phyloP scores from a whole-genome alignment of 129 eudicot species.

The Pulicaria dysenterica region DNA sequence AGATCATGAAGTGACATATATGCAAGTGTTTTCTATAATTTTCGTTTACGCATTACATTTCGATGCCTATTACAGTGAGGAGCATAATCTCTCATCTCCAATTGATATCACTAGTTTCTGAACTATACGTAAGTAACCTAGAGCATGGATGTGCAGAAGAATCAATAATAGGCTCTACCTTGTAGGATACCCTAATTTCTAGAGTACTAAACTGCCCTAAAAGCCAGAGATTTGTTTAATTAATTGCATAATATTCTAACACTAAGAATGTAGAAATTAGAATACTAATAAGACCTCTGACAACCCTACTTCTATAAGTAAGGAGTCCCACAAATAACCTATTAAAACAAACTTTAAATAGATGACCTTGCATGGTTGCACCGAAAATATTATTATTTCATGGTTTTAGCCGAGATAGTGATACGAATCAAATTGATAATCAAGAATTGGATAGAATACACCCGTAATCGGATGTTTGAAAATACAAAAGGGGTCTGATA shows the following conservation, averaged over 20 bases:
- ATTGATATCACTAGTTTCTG: slow-evolving; percentile 6
- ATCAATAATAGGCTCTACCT: not conserved
- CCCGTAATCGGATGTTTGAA: no score
- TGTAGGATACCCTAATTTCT: not conserved
- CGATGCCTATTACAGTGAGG: not conserved
- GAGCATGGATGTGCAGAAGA: slow-evolving; percentile 7
- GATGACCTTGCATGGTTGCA: slow-evolving; percentile 13
- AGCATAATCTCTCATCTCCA: not conserved
- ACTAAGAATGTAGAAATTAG: not conserved
- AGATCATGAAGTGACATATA: no score
- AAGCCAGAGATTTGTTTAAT: slow-evolving; percentile 1
- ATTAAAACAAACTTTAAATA: slow-evolving; percentile 14
- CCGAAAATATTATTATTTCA: not conserved
- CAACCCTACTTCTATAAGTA: slow-evolving; percentile 10
- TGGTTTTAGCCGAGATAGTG: not conserved
- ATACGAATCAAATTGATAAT: no score
- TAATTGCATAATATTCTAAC: slow-evolving; percentile 15
- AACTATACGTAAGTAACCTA: not conserved
- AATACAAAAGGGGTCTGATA: no score
- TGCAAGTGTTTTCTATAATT: no score
- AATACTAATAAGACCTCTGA: slow-evolving; percentile 3
- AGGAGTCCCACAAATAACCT: slow-evolving; percentile 8
- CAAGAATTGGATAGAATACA: not conserved
- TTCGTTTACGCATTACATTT: not conserved
- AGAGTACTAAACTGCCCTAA: not conserved